Percentiles rank a stretch among this genome's conserved stretches.
Conservation (phyloP, 1,284 basidiomycete species). For the Phlebopus sp. region DNA sequence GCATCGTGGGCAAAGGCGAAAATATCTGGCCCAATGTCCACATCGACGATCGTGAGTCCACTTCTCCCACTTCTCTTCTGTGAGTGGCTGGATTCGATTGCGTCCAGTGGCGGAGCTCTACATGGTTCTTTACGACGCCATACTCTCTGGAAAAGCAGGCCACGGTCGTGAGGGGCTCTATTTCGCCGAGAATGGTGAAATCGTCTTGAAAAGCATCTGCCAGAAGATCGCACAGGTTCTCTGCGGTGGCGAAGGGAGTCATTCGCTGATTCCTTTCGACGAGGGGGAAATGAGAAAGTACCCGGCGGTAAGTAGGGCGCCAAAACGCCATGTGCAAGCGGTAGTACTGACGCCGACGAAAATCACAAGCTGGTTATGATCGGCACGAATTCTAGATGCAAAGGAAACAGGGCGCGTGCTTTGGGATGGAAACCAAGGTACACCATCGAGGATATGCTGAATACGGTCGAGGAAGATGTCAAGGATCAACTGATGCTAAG, state of each 20-base stretch:
- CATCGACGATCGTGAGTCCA: conserved; percentile 16
- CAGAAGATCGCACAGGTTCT: conserved; percentile 22
- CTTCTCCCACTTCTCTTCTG: conserved; percentile 9
- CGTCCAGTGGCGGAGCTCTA: conserved; percentile 18
- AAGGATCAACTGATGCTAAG: conserved; percentile 9
- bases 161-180: conserved; percentile 48
- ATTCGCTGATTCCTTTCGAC: conserved; percentile 28
- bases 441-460: conserved; percentile 42
- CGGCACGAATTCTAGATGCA: conserved; percentile 52
- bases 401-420: conserved; percentile 43
- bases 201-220: conserved; percentile 29
- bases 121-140: conserved; percentile 19
- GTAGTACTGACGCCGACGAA: background rate
- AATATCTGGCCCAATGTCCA: conserved; percentile 4
- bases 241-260: conserved; percentile 20
- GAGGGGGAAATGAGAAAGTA: conserved; percentile 34
- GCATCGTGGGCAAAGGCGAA: conserved; percentile 16
- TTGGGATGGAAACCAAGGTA: conserved; percentile 52
- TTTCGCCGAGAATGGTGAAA: conserved; percentile 44
- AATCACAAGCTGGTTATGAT: conserved; percentile 36
- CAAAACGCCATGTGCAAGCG: conserved; percentile 15
- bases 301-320: conserved; percentile 23
- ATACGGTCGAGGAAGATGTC: conserved; percentile 41
- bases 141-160: conserved; percentile 24
- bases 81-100: too few species aligned